Percentiles rank a stretch among this genome's conserved stretches.
Evolutionary conservation across 2,329 filamentous ascomycete species (phyloP).

Genomic region (Xenoacremonium recifei): DNA sequence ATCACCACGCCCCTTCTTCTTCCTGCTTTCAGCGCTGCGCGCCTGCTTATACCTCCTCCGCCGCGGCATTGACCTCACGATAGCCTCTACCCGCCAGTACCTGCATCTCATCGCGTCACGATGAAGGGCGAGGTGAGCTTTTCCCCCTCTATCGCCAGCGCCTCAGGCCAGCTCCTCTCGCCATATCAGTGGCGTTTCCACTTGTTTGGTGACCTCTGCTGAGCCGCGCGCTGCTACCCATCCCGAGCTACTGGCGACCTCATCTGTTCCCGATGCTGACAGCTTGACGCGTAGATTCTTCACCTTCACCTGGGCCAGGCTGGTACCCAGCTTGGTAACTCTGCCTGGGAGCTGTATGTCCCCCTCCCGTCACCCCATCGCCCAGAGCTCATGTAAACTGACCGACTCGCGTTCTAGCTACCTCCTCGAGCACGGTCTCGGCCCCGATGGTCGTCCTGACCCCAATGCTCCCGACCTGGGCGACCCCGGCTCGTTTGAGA

Average conservation of each 20-base stretch:
- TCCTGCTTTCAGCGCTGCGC: slow-evolving; percentile 35
- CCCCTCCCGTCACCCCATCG: slow-evolving; percentile 21
- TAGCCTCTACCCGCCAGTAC: too few relatives aligned
- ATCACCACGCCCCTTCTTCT: slow-evolving; percentile 31
- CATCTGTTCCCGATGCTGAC: slow-evolving; percentile 13
- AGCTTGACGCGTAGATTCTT: slow-evolving; percentile 48
- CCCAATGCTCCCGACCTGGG: slow-evolving; percentile 58
- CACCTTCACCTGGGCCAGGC: slow-evolving; percentile 67
- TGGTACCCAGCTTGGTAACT: slow-evolving; percentile 72
- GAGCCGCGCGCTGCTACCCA: slow-evolving; percentile 4
- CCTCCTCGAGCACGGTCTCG: slow-evolving; percentile 70
- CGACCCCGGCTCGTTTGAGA: slow-evolving; percentile 66
- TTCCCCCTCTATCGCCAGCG: too few relatives aligned
- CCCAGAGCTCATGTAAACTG: slow-evolving; percentile 14
- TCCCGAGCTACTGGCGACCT: slow-evolving; percentile 8
- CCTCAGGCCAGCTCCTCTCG: too few relatives aligned
- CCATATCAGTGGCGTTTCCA: too few relatives aligned
- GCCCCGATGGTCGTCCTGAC: slow-evolving; percentile 62
- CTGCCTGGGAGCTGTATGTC: slow-evolving; percentile 73
- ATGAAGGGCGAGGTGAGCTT: slow-evolving; percentile 57
- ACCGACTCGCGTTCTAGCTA: slow-evolving; percentile 50
- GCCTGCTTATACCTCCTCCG: slow-evolving; percentile 29
- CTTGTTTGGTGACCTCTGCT: slow-evolving; percentile 4
- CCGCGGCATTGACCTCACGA: too few relatives aligned
- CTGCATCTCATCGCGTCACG: slow-evolving; percentile 31